Base-by-base conservation (phyloP, 768 basidiomycete species). In the Leccinum pellstonianum region DNA sequence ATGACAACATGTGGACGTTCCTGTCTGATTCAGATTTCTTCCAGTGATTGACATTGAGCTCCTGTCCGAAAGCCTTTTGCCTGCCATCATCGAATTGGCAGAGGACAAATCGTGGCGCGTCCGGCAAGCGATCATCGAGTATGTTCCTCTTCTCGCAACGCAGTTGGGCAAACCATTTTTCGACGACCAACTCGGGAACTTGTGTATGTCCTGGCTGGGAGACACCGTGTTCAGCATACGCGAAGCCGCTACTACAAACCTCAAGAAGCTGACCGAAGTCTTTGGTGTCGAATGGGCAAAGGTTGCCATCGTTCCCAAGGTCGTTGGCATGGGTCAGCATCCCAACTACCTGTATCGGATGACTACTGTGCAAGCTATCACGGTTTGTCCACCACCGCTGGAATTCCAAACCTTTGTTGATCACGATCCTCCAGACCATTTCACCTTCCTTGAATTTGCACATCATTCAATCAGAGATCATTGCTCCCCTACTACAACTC, bases 51-150 rank as follows among this genome's bases (percentile, higher is more conserved):
- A 97, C 50, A 97, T 98, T 68, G 93, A 98, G 61, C 81, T 94
- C 31, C 78, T 99, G 54, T 93, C 94, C 1, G 94, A 95, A 65
- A 95, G 93, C 65, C 88, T 99, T 38, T 84, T 99, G 31, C 97
- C 97, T 9, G 97, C 97, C 38, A 98, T 99, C 64, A 91, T 98
- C 62, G 93, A 98, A 71, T 81, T 99, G 35, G 97, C 97, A 8
- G 96, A 98, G 75, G 97, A 99, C 80, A 99, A 98, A 74, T 97
- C 97, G 61, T 99, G 97, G 97, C 90, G 97, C 29, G 96, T 99
- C 19, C 90, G 97, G 66, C 97, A 99, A 76, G 97, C 97, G 8
- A 98, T 99, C 78, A 99, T 99, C 76, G 97, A 98, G 76, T 98
- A 99, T 77, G 91, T 99, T 67, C 97, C 97, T n/a, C 85, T 98